Percentiles rank a stretch among this genome's conserved stretches.
Conservation (phyloP, 768 basidiomycete genomes). For the Tricholoma flavovirens region DNA sequence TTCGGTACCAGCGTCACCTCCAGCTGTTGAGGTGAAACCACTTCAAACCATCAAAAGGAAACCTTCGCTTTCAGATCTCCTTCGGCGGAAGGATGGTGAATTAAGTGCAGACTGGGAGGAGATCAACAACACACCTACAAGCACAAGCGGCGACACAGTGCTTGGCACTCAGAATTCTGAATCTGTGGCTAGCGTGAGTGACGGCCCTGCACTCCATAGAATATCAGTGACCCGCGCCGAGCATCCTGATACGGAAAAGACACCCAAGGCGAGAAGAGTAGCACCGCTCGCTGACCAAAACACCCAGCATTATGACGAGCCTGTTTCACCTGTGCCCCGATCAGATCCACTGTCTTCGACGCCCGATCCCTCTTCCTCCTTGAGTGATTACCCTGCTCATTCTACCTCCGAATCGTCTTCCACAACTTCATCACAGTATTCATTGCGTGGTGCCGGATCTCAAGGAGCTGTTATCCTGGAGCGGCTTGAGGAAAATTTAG, state of each 20-base stretch:
- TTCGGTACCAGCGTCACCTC: constrained; percentile 16
- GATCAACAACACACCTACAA: constrained; percentile 46
- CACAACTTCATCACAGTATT: constrained; percentile 65
- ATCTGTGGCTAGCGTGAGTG: constrained; percentile 9
- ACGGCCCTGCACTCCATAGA: constrained; percentile 10
- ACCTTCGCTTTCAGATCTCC: constrained; percentile 61
- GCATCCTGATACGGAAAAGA: constrained; percentile 33
- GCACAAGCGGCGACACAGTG: constrained; percentile 32
- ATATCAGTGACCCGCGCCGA: constrained; percentile 15
- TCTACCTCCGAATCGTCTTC: constrained; percentile 73
- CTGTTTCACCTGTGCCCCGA: constrained; percentile 37
- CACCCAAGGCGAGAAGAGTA: constrained; percentile 36
- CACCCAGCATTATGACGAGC: constrained; percentile 23
- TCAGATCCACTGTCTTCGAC: constrained; percentile 62
- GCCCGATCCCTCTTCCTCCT: constrained; percentile 72
- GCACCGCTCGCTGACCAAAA: constrained; percentile 22
- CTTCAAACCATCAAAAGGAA: constrained; percentile 48
- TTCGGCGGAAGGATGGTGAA: constrained; percentile 55
- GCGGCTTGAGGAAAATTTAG: constrained; percentile 65
- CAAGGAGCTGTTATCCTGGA: constrained; percentile 58
- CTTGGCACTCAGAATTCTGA: constrained; percentile 16
- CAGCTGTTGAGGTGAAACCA: constrained; percentile 25
- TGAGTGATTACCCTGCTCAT: constrained; percentile 63
- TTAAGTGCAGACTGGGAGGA: constrained; percentile 65
- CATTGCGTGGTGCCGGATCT: constrained; percentile 32